Evolutionary conservation across 805 yeast genomes (phyloP), one percentile per base, ranked within the genome.

Genomic region (Sungouiella thailandica): DNA sequence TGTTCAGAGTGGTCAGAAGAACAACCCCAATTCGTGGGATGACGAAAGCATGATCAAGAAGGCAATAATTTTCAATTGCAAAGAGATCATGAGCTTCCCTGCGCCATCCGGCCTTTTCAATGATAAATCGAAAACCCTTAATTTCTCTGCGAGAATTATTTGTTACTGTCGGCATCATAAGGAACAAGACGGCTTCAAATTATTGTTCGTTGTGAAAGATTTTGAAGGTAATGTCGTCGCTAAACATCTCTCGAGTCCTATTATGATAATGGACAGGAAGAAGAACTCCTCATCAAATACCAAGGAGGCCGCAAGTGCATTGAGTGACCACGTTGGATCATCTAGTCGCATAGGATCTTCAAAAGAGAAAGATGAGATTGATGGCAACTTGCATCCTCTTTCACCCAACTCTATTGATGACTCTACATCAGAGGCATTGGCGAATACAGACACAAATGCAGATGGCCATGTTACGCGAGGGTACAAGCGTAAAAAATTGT

Each of bases 111-210:
- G 68, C n/a, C 51, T 65, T 42, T 48, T 50, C 32, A 53, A 47
- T 25, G 53, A 47, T 40, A 28, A 53, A 37, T 41, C 51, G 11
- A 70, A 68, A 43, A 53, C 66, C 2, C 51, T 76, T 25, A 79
- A 75, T 27, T 50, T 76, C 22, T 59, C 73, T 23, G 75, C 96
- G 16, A 76, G 98, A 58, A 77, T 93, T 26, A 90, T 90, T 7
- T 90, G 98, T 59, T 90, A 93, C 57, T 93, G 97, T 62, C 77
- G 97, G 44, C 98, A 93, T 59, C 98, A 93, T 59, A 78, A 79
- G 44, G 96, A 89, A 42, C 66, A 80, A n/a, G 72, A 72, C 25
- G 98, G 98, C 1, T 90, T 89, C 65, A 78, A 76, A 50, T 63
- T 84, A 25, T 60, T 85, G 29, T 76, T 85, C 41, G 75, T 83